These are phyloP conservation scores for Endocladia muricata DNA, from an alignment of 31 red algal genomes.

Conservation along the genomic window DNA sequence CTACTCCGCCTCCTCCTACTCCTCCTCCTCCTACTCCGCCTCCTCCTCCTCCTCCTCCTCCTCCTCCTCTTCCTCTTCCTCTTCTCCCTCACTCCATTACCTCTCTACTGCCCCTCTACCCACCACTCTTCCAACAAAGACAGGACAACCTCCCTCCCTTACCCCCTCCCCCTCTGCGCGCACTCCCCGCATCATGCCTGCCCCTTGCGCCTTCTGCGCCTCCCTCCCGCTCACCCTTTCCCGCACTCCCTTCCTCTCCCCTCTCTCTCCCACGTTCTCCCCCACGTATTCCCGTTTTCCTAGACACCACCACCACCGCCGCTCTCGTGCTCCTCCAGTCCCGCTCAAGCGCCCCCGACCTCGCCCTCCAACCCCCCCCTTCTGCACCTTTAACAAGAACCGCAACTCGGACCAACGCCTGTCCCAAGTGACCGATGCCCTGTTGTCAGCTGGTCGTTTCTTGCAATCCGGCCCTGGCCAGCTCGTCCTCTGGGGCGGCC, in stretches of 20 bases:
- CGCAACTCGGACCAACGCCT: conserved; percentile 1
- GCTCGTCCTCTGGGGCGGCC: conserved; percentile 65
- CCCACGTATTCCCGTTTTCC: not conserved
- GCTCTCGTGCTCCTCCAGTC: not conserved
- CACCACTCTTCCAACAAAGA: not conserved
- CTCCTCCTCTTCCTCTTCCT: no score
- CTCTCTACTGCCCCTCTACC: not conserved
- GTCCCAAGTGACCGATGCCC: conserved; percentile 25
- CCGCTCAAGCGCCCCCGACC: not conserved
- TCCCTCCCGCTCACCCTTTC: not conserved
- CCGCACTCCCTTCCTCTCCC: not conserved
- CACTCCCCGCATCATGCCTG: not conserved
- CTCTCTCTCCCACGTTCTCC: not conserved
- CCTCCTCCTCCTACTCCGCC: no score
- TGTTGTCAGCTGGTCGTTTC: conserved; percentile 67
- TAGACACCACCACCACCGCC: not conserved
- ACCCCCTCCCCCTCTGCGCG: not conserved
- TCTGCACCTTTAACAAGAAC: not conserved
- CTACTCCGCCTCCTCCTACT: no score
- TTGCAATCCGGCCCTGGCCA: conserved; percentile 66
- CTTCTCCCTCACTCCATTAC: no score
- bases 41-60: no score
- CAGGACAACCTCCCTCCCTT: no score
- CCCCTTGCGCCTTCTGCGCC: not conserved
- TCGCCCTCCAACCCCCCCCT: not conserved